Evolutionary conservation across 31 red algal species (phyloP), one percentile per base, ranked within the genome.

Genomic region (Odonthalia washingtoniensis): DNA sequence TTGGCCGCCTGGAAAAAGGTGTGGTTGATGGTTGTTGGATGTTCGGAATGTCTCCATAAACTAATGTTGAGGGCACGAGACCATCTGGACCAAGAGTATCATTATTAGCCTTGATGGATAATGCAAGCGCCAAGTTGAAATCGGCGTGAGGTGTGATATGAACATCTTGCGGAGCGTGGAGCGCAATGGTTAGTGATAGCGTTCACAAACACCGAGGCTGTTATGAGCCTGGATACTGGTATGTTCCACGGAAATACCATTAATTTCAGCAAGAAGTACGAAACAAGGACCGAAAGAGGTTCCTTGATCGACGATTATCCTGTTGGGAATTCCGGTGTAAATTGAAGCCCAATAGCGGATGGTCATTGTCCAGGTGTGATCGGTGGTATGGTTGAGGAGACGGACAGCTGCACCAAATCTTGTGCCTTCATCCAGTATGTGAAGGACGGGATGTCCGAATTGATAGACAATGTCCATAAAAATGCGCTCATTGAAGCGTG

Each of bases 261-360:
- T 30, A 27, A 43, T 63, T 18, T 53, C n/a, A 26, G 14, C 34
- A 32, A 87, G 34, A 45, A 28, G 18, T 5, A 78, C n/a, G 52
- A 76, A 87, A 32, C 28, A 12, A 45, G 57, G 30, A 30, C 83
- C 72, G 62, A 87, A 65, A 4, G 40, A 32, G 27, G 83, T 61
- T 77, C 83, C 72, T 77, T 77, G 70, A 37, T 77, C 83, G 6
- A 87, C 43, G 12, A 6, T 5, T 27, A 87, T 87, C 4, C 16
- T n/a, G 46, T 87, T 75, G 4, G 83, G 83, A 5, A 87, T 27
- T 6, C 83, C 83, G 5, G 72, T 87, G 83, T 77, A 87, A 5
- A 87, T 38, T 5, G 24, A 6, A 12, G 46, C 26, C 83, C 83
- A 87, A n/a, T n/a, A n/a, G n/a, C n/a, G 62, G 1, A 89, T 53